These are phyloP conservation scores for Dictyostelium brefeldianum DNA, from an alignment of 78 protist species.

Conservation along the genomic window DNA sequence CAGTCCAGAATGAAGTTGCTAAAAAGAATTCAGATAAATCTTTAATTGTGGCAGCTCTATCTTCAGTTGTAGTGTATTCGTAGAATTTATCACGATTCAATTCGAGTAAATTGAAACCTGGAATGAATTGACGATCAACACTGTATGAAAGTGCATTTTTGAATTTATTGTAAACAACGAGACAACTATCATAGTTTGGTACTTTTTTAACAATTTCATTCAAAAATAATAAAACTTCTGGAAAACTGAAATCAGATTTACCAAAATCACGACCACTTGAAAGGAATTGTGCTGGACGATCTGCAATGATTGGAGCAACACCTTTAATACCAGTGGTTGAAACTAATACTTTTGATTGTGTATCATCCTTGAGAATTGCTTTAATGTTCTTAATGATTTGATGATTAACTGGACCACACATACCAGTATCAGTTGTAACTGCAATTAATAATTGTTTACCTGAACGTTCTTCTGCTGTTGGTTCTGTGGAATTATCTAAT, in stretches of 20 bases:
- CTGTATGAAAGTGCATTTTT: slow-evolving; percentile 67
- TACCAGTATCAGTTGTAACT: slow-evolving; percentile 84
- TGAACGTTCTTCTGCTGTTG: slow-evolving; percentile 49
- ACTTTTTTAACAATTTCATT: slow-evolving; percentile 22
- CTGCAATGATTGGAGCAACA: slow-evolving; percentile 34
- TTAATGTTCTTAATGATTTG: slow-evolving; percentile 51
- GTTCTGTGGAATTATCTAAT: neutral
- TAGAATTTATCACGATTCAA: slow-evolving; percentile 67
- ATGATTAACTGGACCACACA: slow-evolving; percentile 84
- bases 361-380: slow-evolving; percentile 32
- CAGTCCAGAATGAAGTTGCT: slow-evolving; percentile 52
- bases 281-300: slow-evolving; percentile 18
- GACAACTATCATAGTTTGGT: slow-evolving; percentile 58
- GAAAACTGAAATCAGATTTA: slow-evolving; percentile 60
- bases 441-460: slow-evolving; percentile 56
- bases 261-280: slow-evolving; percentile 64
- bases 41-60: slow-evolving; percentile 73
- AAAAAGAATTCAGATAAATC: slow-evolving; percentile 76
- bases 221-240: slow-evolving; percentile 43
- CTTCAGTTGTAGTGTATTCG: slow-evolving; percentile 49
- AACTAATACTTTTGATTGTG: neutral
- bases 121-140: slow-evolving; percentile 34
- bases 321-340: slow-evolving; percentile 65
- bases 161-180: slow-evolving; percentile 76
- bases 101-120: slow-evolving; percentile 76